Evolutionary conservation across 148 eudicot genomes (phyloP).

Genomic region (Dysphania ambrosioides): DNA sequence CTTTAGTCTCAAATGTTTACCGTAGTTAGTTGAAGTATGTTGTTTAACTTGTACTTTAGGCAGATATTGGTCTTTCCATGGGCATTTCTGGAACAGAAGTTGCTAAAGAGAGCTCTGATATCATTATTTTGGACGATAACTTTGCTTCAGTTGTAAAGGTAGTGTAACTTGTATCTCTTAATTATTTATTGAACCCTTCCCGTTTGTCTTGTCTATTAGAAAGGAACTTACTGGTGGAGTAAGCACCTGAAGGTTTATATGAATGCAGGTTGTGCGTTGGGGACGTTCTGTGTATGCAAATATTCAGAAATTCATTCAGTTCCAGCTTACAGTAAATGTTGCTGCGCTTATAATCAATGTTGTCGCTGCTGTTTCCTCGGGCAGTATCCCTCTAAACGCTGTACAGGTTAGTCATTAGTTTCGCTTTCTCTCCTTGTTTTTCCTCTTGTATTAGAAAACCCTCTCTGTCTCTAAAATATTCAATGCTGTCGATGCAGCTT

Average conservation of each 20-base stretch:
- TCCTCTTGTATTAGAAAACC: neutral
- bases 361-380: conserved; percentile 79
- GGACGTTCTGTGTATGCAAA: conserved; percentile 94
- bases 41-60: conserved; percentile 42
- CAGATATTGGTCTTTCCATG: conserved; percentile 97
- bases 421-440: neutral
- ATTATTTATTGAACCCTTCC: neutral
- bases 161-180: conserved; percentile 19
- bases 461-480: neutral
- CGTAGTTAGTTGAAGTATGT: conserved; percentile 17
- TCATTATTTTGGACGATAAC: conserved; percentile 88
- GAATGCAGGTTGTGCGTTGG: conserved; percentile 83
- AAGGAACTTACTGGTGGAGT: neutral
- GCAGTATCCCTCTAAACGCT: conserved; percentile 77
- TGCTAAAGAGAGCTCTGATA: conserved; percentile 95
- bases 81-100: conserved; percentile 97
- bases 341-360: conserved; percentile 92
- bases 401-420: conserved; percentile 67
- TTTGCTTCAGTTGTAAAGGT: conserved; percentile 95
- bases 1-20: neutral
- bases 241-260: conserved; percentile 16
- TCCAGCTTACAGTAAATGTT: conserved; percentile 94
- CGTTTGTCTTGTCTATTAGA: neutral
- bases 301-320: conserved; percentile 94
- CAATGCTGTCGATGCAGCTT: conserved; percentile 47